A percentile compares a stretch with the other conserved stretches of the same genome.
These are phyloP conservation scores for Tetraselmis chui DNA, from an alignment of 139 green algal species.

Conservation along the genomic window DNA sequence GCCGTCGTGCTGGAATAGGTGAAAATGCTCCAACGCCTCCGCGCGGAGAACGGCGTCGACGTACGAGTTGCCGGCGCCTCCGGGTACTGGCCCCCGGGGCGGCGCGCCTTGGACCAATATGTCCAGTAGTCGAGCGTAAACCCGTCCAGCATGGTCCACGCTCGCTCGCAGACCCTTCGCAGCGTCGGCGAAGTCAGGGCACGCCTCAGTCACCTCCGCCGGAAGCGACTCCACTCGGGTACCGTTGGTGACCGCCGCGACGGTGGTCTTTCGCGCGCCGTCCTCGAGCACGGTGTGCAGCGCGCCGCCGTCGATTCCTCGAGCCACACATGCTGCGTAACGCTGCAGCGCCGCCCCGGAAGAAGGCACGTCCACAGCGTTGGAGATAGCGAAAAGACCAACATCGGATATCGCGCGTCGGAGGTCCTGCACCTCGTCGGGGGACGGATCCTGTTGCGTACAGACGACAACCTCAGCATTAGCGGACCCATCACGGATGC, in stretches of 20 bases:
- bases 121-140: slow-evolving; percentile 17
- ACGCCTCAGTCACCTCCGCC: background rate
- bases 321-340: background rate
- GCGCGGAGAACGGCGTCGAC: background rate
- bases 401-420: background rate
- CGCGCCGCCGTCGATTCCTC: background rate
- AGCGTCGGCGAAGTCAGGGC: slow-evolving; percentile 7
- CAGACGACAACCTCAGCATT: too few relatives aligned
- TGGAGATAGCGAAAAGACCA: background rate
- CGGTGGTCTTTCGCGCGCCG: slow-evolving; percentile 6
- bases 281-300: slow-evolving; percentile 6
- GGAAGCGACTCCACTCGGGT: slow-evolving; percentile 6
- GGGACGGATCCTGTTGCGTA: background rate
- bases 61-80: background rate
- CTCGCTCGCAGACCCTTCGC: slow-evolving; percentile 1
- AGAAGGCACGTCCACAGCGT: background rate
- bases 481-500: too few relatives aligned
- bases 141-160: background rate
- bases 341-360: background rate
- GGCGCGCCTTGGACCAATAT: slow-evolving; percentile 2
- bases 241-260: slow-evolving; percentile 13
- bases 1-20: slow-evolving; percentile 20
- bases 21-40: slow-evolving; percentile 25
- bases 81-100: background rate
- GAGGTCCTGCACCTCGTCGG: background rate